phyloP scores from a whole-genome alignment of 768 basidiomycete genomes.

The Coprinopsis marcescibilis region DNA sequence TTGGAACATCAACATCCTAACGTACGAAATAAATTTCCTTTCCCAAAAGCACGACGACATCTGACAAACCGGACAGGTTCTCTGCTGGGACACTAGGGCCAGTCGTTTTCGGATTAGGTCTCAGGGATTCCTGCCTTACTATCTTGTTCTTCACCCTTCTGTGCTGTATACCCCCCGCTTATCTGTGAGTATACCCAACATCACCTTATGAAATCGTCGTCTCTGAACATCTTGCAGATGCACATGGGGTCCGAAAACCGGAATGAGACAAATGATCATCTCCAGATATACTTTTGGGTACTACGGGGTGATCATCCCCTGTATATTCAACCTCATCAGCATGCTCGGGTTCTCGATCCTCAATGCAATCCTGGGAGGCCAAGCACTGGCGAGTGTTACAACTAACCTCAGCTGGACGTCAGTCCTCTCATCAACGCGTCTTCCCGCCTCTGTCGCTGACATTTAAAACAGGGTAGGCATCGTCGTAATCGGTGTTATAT shows the following conservation, averaged over 20 bases:
- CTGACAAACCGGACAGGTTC: constrained; percentile 34
- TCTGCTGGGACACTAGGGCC: constrained; percentile 68
- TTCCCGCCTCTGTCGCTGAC: neutral
- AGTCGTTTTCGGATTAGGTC: constrained; percentile 47
- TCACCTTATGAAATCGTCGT: neutral
- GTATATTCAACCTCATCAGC: constrained; percentile 46
- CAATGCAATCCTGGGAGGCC: constrained; percentile 58
- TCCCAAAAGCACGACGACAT: neutral
- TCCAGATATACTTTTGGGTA: constrained; percentile 39
- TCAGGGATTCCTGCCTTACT: constrained; percentile 57
- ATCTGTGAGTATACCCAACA: constrained; percentile 36
- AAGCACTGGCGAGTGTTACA: constrained; percentile 27
- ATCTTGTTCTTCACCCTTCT: constrained; percentile 67
- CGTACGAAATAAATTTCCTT: constrained; percentile 24
- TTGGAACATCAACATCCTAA: constrained; percentile 64
- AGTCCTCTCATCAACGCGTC: constrained; percentile 3
- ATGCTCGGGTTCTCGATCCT: constrained; percentile 56
- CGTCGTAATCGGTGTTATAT: constrained; percentile 65
- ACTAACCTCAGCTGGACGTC: constrained; percentile 27
- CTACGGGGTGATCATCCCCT: constrained; percentile 49
- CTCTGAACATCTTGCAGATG: constrained; percentile 10
- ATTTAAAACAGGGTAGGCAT: constrained; percentile 62
- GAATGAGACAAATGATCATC: constrained; percentile 82
- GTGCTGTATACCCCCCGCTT: constrained; percentile 54
- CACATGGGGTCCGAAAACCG: constrained; percentile 76